Base-by-base conservation (phyloP, 805 yeast genomes). In the Geotrichum ghanense region DNA sequence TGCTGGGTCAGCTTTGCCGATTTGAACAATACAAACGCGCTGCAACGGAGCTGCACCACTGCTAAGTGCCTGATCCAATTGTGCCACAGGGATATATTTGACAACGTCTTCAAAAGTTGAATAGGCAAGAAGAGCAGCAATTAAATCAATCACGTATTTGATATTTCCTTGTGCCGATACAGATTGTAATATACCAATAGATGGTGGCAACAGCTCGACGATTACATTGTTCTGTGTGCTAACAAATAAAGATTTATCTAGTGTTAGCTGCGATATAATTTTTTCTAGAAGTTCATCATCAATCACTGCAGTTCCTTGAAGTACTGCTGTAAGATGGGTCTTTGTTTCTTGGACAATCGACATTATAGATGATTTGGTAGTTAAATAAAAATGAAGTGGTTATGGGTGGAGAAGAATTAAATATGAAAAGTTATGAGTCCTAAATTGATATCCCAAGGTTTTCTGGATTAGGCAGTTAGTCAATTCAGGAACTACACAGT, bases 41-140 rank as follows among this genome's bases (percentile, higher is more conserved):
- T 59, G 59, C 22, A 68, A 51, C 17, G 53, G 53, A 12, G 59
- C 56, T 22, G 56, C 50, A 12, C 55, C 54, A 12, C 61, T 55
- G 14, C 52, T 51, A 19, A 66, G 51, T 0, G 66, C 71, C 22
- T 60, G 58, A 1, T 56, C 27, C 10, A 68, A 39, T 17, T 57
- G 51, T 4, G 57, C 61, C 23, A 59, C 46, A 9, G 56, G 48
- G 3, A 56, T 39, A 42, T 60, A 48, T 0, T 49, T 40, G 3
- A 61, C 27, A 2, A 66, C 56, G 21, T 58, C 51, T 24, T 61
- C 65, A 43, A 62, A 63, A 1, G 61, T 40, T 40, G 58, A 58
- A 22, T 56, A 57, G 1, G 49, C 45, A 19, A 68, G 48, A 14
- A 67, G 46, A 1, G 58, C 48, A 3, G 54, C 54, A 20, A 66